Conservation (phyloP, 2,329 filamentous ascomycete genomes). For the Pseudogymnoascus pannorum region DNA sequence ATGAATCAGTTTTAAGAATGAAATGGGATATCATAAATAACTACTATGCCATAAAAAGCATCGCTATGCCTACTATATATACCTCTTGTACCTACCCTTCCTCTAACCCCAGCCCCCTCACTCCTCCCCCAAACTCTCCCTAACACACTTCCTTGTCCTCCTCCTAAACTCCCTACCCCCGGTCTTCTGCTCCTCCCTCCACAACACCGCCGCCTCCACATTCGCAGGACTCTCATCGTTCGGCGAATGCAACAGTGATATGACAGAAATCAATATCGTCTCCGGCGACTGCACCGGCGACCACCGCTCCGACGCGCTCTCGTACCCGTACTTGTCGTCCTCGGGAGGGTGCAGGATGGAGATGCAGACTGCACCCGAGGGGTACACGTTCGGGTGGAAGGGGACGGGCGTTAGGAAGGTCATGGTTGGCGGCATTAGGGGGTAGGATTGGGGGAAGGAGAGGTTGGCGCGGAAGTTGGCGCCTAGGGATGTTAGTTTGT, state of each 20-base stretch:
- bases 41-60: not conserved
- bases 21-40: slow-evolving; percentile 7
- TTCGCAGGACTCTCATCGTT: slow-evolving; percentile 97
- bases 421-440: slow-evolving; percentile 79
- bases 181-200: slow-evolving; percentile 66
- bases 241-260: slow-evolving; percentile 84
- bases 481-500: slow-evolving; percentile 43
- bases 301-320: slow-evolving; percentile 85
- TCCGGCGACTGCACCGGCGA: slow-evolving; percentile 90
- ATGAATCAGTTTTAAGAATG: not conserved
- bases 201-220: slow-evolving; percentile 81
- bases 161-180: slow-evolving; percentile 66
- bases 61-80: not conserved
- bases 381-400: slow-evolving; percentile 94
- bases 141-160: slow-evolving; percentile 68
- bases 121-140: slow-evolving; percentile 73
- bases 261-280: slow-evolving; percentile 85
- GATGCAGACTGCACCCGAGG: slow-evolving; percentile 84
- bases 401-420: slow-evolving; percentile 75
- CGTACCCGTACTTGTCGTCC: slow-evolving; percentile 92
- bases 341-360: slow-evolving; percentile 93
- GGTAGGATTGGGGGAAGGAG: slow-evolving; percentile 78
- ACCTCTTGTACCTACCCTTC: not conserved
- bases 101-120: slow-evolving; percentile 26
- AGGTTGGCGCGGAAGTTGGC: slow-evolving; percentile 86